Conservation (phyloP, 2,329 filamentous ascomycete species). For the Beauveria sp. region DNA sequence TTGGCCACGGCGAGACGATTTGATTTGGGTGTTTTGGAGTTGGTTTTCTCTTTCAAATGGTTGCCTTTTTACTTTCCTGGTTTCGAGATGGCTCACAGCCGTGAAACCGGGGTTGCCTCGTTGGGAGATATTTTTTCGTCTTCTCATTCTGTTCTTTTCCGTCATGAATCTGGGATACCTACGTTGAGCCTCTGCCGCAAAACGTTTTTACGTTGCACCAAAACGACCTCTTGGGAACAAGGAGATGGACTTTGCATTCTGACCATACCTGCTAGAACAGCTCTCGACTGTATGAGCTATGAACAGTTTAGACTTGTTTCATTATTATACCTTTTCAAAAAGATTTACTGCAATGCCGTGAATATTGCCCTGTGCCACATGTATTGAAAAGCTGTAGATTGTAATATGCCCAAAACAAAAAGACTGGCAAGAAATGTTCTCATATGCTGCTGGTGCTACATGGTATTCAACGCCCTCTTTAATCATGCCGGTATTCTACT, state of each 20-base stretch:
- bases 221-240: not conserved
- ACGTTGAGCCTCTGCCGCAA: not conserved
- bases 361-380: too few relatives aligned
- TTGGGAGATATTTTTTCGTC: not conserved
- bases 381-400: too few relatives aligned
- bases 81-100: not conserved
- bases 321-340: not conserved
- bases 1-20: not conserved
- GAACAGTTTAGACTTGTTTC: constrained; percentile 4
- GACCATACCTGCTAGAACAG: constrained; percentile 10
- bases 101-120: too few relatives aligned
- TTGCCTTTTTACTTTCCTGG: not conserved
- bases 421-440: not conserved
- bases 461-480: not conserved
- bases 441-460: not conserved
- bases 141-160: not conserved
- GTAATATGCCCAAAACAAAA: too few relatives aligned
- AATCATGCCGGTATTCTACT: too few relatives aligned
- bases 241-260: constrained; percentile 4
- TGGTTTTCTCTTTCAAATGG: not conserved
- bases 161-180: constrained; percentile 9
- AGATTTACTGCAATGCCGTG: too few relatives aligned
- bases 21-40: constrained; percentile 1
- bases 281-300: constrained; percentile 8
- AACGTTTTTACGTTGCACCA: not conserved